Conservation (phyloP, 2,329 filamentous ascomycete species). For the Colletotrichum cordylinicola region DNA sequence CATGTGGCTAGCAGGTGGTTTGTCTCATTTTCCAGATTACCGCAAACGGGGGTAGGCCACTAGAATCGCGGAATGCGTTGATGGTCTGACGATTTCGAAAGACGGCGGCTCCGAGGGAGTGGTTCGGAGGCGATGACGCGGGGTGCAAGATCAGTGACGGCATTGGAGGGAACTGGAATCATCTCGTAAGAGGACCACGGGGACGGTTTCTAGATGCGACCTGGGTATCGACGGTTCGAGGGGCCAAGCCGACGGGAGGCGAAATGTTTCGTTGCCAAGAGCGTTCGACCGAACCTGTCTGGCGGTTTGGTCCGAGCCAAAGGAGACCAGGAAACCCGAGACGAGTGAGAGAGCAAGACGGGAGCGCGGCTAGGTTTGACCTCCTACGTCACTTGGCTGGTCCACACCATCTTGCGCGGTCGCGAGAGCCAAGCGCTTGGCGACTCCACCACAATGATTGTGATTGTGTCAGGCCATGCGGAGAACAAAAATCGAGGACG, state of each 20-base stretch:
- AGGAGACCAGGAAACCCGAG: background rate
- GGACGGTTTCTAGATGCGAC: background rate
- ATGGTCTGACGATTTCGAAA: background rate
- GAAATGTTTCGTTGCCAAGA: conserved; percentile 5
- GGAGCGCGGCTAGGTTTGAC: background rate
- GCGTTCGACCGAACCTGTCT: background rate
- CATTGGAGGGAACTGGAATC: background rate
- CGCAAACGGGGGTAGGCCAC: background rate
- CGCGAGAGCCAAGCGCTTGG: conserved; percentile 19
- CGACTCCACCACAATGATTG: conserved; percentile 10
- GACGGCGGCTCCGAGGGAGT: conserved; percentile 8
- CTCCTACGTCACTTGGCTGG: conserved; percentile 21
- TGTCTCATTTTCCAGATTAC: background rate
- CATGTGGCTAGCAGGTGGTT: background rate
- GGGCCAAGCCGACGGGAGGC: background rate
- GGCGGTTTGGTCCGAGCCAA: conserved; percentile 1
- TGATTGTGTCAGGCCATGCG: conserved; percentile 10
- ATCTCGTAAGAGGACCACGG: background rate
- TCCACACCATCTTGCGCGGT: conserved; percentile 20
- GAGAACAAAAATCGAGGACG: background rate
- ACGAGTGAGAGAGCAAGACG: background rate
- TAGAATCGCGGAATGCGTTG: background rate
- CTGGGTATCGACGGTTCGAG: background rate
- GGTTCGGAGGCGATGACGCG: background rate
- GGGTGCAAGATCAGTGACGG: conserved; percentile 1